Evolutionary conservation across 192 early-diverging fungal species (phyloP).

Genomic region (Coemansia sp.): DNA sequence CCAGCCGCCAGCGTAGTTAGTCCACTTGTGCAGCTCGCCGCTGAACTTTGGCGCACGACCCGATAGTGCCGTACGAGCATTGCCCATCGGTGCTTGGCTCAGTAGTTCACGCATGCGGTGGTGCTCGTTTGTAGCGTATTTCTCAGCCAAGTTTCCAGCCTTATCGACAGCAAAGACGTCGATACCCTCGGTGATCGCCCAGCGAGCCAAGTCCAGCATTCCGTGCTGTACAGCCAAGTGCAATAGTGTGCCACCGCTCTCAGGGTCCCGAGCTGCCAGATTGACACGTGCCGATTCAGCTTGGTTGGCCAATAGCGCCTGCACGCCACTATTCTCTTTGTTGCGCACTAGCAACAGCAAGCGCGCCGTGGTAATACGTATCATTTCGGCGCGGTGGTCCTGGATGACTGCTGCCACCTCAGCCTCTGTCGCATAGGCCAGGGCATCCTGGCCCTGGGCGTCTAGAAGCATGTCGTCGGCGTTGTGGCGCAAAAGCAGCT

Average conservation of each 20-base stretch:
- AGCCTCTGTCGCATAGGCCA: slow-evolving; percentile 48
- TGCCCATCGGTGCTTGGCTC: slow-evolving; percentile 56
- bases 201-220: slow-evolving; percentile 67
- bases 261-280: slow-evolving; percentile 67
- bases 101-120: slow-evolving; percentile 59
- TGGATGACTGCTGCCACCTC: slow-evolving; percentile 58
- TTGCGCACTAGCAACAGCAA: slow-evolving; percentile 58
- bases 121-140: slow-evolving; percentile 41
- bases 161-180: slow-evolving; percentile 72
- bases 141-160: slow-evolving; percentile 58
- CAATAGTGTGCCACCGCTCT: slow-evolving; percentile 65
- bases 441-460: slow-evolving; percentile 62
- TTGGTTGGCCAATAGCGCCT: slow-evolving; percentile 56
- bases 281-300: slow-evolving; percentile 62
- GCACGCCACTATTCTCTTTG: slow-evolving; percentile 42
- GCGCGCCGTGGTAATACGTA: slow-evolving; percentile 49
- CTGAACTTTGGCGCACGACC: slow-evolving; percentile 62
- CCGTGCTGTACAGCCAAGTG: slow-evolving; percentile 68
- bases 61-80: slow-evolving; percentile 55
- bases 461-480: slow-evolving; percentile 71
- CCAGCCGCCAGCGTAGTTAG: slow-evolving; percentile 83
- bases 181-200: slow-evolving; percentile 72
- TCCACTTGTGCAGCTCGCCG: slow-evolving; percentile 75
- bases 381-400: slow-evolving; percentile 62
- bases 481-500: slow-evolving; percentile 65